Conservation (phyloP, 2,329 filamentous ascomycete species). For the Colletotrichum nymphaeae region DNA sequence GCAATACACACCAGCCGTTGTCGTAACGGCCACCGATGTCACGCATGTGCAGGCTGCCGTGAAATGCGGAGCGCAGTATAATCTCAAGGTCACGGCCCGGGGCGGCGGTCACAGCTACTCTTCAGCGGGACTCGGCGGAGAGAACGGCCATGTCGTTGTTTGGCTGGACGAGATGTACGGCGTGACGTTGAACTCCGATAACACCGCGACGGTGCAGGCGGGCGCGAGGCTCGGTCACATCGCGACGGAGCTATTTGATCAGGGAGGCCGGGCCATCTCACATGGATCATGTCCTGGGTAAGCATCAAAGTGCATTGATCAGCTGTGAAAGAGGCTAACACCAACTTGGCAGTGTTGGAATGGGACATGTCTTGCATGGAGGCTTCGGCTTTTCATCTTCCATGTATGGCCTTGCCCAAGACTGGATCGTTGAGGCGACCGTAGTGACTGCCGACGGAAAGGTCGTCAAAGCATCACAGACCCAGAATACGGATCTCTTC, state of each 20-base stretch:
- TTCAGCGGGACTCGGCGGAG: slow-evolving; percentile 59
- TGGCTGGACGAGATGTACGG: slow-evolving; percentile 58
- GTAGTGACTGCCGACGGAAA: slow-evolving; percentile 51
- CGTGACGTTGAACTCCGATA: slow-evolving; percentile 52
- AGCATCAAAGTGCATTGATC: slow-evolving; percentile 32
- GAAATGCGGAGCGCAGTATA: slow-evolving; percentile 53
- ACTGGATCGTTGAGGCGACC: slow-evolving; percentile 48
- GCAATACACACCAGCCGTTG: slow-evolving; percentile 53
- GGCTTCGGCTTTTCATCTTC: slow-evolving; percentile 49
- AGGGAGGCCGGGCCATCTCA: slow-evolving; percentile 54
- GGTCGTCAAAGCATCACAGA: slow-evolving; percentile 44
- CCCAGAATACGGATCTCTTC: slow-evolving; percentile 52
- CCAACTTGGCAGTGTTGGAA: slow-evolving; percentile 47
- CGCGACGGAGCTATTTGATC: slow-evolving; percentile 50
- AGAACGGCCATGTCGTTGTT: slow-evolving; percentile 60
- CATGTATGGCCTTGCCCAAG: slow-evolving; percentile 43
- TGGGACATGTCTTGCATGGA: slow-evolving; percentile 53
- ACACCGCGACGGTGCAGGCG: slow-evolving; percentile 56
- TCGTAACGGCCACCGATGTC: slow-evolving; percentile 54
- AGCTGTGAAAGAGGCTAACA: background rate
- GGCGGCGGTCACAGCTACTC: slow-evolving; percentile 65
- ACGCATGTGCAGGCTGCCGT: slow-evolving; percentile 60
- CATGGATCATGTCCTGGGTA: slow-evolving; percentile 66
- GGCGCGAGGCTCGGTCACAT: slow-evolving; percentile 63
- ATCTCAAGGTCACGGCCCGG: slow-evolving; percentile 59